Percentiles rank a stretch among this genome's conserved stretches.
These are phyloP conservation scores for Ceratocystiopsis brevicomis DNA, from an alignment of 2,329 filamentous ascomycete genomes.

Conservation along the genomic window DNA sequence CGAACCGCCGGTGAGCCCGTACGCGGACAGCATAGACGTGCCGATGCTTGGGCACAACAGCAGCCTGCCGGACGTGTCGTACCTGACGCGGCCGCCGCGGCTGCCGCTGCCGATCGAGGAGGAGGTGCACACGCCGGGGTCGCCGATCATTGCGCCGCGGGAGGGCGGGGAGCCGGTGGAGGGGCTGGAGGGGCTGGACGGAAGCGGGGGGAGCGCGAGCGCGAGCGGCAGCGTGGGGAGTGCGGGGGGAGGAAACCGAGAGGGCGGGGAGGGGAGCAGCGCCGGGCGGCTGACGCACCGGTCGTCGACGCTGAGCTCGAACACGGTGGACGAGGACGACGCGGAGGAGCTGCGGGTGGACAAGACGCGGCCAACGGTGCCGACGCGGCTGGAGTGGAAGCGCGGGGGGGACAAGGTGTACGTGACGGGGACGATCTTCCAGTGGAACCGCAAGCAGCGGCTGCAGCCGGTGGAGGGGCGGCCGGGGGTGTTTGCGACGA, in stretches of 20 bases:
- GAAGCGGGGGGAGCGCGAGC: no score
- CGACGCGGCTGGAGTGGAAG: constrained; percentile 72
- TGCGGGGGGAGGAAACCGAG: no score
- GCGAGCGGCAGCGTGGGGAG: no score
- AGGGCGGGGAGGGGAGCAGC: no score
- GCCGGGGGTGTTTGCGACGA: constrained; percentile 51
- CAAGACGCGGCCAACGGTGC: constrained; percentile 59
- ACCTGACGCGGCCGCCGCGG: constrained; percentile 57
- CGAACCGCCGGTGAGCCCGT: constrained; percentile 14
- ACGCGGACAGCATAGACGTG: constrained; percentile 20
- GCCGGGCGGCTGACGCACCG: constrained; percentile 25
- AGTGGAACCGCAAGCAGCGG: constrained; percentile 89
- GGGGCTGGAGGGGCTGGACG: constrained; percentile 32
- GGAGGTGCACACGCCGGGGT: constrained; percentile 74
- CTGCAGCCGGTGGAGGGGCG: constrained; percentile 55
- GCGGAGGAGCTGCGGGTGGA: constrained; percentile 62
- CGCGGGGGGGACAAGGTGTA: constrained; percentile 75
- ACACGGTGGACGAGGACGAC: constrained; percentile 35
- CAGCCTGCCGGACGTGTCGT: constrained; percentile 44
- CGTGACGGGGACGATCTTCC: constrained; percentile 91
- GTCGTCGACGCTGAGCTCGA: constrained; percentile 39
- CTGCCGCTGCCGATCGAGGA: constrained; percentile 87
- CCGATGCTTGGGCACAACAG: constrained; percentile 34
- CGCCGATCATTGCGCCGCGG: constrained; percentile 62
- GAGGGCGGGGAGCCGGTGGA: constrained; percentile 36